Base-by-base conservation (phyloP, 306 rosid species). In the Hylodesmum podocarpum region DNA sequence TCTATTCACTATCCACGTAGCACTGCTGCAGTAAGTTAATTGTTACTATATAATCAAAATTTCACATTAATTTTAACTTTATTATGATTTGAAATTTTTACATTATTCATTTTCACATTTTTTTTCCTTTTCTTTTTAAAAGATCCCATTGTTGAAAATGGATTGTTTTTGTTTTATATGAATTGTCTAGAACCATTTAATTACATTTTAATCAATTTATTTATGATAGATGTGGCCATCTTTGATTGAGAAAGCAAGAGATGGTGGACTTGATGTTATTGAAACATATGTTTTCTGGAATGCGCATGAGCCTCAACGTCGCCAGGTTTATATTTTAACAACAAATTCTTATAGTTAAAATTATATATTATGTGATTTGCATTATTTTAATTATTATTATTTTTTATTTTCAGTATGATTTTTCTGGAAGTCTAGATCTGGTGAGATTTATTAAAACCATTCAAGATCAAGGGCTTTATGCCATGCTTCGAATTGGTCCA, bases 401-500 rank as follows among this genome's bases (percentile, higher is more conserved):
- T 0, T 28, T 10, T 40, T 22, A 21, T 21, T n/a, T n/a, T 5
- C 41, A 84, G 86, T 88, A 85, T 72, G 81, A 83, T 31, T 87
- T 87, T 36, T 21, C 82, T 31, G 85, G 81, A 33, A 85, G 63
- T 62, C 12, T 31, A 0, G 79, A 62, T 44, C 71, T 75, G 0
- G 79, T 75, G 22, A 62, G 50, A 4, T 88, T 88, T 33, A 78
- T 88, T 34, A 66, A 78, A 53, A 70, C 84, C 5, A 57, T 82
- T 16, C 79, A 77, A 37, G 3, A 47, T 3, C 70, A 53, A 49
- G 84, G 86, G 0, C 82, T 81, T 0, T 18, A 70, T 61, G 83
- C 69, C 25, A 53, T 82, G 71, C 89, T 87, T 39, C 70, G 89
- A 14, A 87, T 87, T 68, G 87, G 91, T 19, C 91, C 91, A n/a